phyloP scores from a whole-genome alignment of 352 stramenopile species.

The Aphanomyces invadans region DNA sequence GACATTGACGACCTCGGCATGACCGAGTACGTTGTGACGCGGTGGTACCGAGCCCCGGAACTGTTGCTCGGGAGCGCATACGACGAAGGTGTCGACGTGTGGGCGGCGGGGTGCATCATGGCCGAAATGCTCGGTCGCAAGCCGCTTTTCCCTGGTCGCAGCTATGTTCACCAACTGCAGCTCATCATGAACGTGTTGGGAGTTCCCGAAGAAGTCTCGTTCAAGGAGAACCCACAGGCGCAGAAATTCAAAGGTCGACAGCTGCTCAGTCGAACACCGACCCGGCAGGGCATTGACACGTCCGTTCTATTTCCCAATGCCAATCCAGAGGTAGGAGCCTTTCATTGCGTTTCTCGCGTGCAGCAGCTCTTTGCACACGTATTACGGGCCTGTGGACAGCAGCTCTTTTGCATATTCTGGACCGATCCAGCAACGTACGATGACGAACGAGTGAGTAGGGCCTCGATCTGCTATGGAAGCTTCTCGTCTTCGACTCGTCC shows the following conservation, averaged over 20 bases:
- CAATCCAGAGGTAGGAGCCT: slow-evolving; percentile 50
- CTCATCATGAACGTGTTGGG: slow-evolving; percentile 86
- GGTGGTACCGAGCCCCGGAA: slow-evolving; percentile 84
- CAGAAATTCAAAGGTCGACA: slow-evolving; percentile 85
- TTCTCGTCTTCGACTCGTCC: slow-evolving; percentile 89
- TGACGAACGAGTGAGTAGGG: too few relatives aligned
- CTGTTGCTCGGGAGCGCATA: slow-evolving; percentile 79
- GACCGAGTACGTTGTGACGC: slow-evolving; percentile 86
- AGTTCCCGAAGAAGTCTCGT: slow-evolving; percentile 79
- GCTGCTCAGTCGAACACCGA: slow-evolving; percentile 71
- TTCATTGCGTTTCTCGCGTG: not conserved
- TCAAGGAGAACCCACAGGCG: slow-evolving; percentile 80
- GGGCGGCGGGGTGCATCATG: slow-evolving; percentile 83
- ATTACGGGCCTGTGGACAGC: too few relatives aligned
- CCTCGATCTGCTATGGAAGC: slow-evolving; percentile 79
- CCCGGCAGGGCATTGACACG: slow-evolving; percentile 71
- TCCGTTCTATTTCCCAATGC: slow-evolving; percentile 78
- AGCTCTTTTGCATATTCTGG: too few relatives aligned
- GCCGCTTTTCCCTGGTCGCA: slow-evolving; percentile 77
- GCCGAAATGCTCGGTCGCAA: slow-evolving; percentile 82
- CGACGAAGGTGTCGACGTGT: slow-evolving; percentile 75
- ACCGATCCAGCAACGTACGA: too few relatives aligned
- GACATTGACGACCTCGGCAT: slow-evolving; percentile 85
- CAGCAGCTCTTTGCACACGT: too few relatives aligned
- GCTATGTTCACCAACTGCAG: slow-evolving; percentile 82